Evolutionary conservation across 805 yeast species (phyloP).

Genomic region (Saccharomycopsis malanga): DNA sequence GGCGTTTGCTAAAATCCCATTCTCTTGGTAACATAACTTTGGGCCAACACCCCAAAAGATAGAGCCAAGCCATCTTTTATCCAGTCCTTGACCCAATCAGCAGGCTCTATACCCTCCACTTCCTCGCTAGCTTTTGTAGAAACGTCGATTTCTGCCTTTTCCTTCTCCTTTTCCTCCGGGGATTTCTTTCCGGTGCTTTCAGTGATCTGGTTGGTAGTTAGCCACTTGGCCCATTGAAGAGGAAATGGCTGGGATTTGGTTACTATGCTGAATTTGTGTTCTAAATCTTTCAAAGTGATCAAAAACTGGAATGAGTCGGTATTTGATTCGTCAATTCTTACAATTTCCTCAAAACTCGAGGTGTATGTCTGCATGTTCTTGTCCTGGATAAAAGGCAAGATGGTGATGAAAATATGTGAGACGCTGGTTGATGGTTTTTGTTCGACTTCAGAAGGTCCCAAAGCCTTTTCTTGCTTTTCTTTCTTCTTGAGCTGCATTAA

Average conservation of each 20-base stretch:
- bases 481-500: conserved; percentile 26
- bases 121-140: conserved; percentile 26
- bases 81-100: conserved; percentile 79
- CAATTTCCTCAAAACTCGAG: conserved; percentile 24
- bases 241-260: conserved; percentile 90
- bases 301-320: conserved; percentile 65
- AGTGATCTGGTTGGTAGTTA: conserved; percentile 40
- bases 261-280: conserved; percentile 65
- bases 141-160: conserved; percentile 15
- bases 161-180: conserved; percentile 32
- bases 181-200: conserved; percentile 28
- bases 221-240: conserved; percentile 86
- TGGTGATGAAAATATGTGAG: conserved; percentile 64
- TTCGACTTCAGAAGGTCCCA: conserved; percentile 11
- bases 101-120: conserved; percentile 57
- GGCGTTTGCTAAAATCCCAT: conserved; percentile 56
- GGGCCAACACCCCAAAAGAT: conserved; percentile 82
- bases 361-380: conserved; percentile 24
- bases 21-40: conserved; percentile 81
- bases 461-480: conserved; percentile 21
- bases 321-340: conserved; percentile 32
- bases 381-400: conserved; percentile 47
- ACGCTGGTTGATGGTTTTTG: conserved; percentile 22
- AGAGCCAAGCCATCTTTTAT: conserved; percentile 69
- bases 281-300: conserved; percentile 67